Evolutionary conservation across 2,329 filamentous ascomycete species (phyloP).

Genomic region (Aspergillus luchuensis): DNA sequence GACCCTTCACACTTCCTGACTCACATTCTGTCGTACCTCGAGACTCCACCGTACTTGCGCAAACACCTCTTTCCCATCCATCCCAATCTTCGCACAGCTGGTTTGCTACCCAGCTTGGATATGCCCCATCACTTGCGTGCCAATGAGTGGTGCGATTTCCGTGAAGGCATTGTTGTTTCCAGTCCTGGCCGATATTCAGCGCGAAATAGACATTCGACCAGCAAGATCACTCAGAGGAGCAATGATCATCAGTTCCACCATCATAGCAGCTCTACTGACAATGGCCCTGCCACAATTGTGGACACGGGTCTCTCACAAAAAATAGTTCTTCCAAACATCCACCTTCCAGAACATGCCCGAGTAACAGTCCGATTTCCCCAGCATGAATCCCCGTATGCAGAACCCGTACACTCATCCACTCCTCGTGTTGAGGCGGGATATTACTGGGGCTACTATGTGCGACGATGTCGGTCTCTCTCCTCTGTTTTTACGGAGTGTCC

Average conservation of each 20-base stretch:
- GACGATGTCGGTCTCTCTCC: slow-evolving; percentile 67
- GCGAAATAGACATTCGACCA: neutral
- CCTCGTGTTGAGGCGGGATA: slow-evolving; percentile 77
- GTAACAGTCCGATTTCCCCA: neutral
- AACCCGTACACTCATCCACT: slow-evolving; percentile 66
- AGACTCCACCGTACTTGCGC: slow-evolving; percentile 80
- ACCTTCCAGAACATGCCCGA: neutral
- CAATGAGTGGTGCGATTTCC: slow-evolving; percentile 76
- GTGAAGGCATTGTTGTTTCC: slow-evolving; percentile 70
- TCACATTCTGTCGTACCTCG: slow-evolving; percentile 78
- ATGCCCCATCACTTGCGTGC: slow-evolving; percentile 80
- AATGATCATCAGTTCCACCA: neutral
- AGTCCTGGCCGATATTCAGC: neutral
- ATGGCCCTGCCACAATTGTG: neutral
- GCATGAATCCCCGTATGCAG: slow-evolving; percentile 39
- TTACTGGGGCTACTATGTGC: slow-evolving; percentile 81
- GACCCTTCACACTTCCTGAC: slow-evolving; percentile 47
- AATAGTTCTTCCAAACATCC: neutral
- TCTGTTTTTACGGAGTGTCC: slow-evolving; percentile 61
- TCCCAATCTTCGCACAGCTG: slow-evolving; percentile 73
- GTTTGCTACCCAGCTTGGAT: slow-evolving; percentile 73
- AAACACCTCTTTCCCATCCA: slow-evolving; percentile 75
- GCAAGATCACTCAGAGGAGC: neutral
- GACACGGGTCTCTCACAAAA: neutral
- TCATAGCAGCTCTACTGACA: neutral